Percentiles rank a stretch among this genome's conserved stretches.
phyloP scores from a whole-genome alignment of 2,329 filamentous ascomycete genomes.

The Fusarium cyanostomum region DNA sequence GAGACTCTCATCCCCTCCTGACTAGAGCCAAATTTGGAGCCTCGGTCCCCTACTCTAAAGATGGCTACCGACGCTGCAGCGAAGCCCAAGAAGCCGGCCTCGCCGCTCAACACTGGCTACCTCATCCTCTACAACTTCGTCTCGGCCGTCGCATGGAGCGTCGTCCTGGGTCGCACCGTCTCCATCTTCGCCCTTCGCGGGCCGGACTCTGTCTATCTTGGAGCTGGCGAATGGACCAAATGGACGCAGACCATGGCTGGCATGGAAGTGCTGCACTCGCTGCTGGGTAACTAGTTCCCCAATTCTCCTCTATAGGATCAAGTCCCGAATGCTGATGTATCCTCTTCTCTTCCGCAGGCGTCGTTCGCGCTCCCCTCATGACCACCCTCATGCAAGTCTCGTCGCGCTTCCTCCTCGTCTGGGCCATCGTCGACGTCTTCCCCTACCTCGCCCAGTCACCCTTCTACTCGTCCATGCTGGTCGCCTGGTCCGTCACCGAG shows the following conservation, averaged over 20 bases:
- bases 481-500: constrained; percentile 91
- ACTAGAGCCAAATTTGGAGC: too few relatives aligned
- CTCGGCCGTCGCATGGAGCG: constrained; percentile 80
- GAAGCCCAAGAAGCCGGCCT: constrained; percentile 42
- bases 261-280: constrained; percentile 84
- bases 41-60: background rate
- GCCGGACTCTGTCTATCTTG: constrained; percentile 67
- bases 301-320: background rate
- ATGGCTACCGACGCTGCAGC: constrained; percentile 39
- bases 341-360: constrained; percentile 58
- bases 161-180: constrained; percentile 76
- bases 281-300: constrained; percentile 67
- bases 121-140: constrained; percentile 86
- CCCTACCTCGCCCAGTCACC: constrained; percentile 69
- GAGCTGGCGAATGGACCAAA: constrained; percentile 73
- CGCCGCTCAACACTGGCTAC: constrained; percentile 68
- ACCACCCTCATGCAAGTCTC: constrained; percentile 93
- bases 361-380: constrained; percentile 85
- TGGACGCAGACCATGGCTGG: constrained; percentile 86
- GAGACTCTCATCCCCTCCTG: too few relatives aligned
- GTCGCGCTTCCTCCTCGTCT: constrained; percentile 87
- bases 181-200: constrained; percentile 63
- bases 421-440: constrained; percentile 82
- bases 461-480: constrained; percentile 79
- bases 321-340: background rate